These are phyloP conservation scores for Ormosia semicastrata DNA, from an alignment of 306 rosid genomes.

Conservation along the genomic window DNA sequence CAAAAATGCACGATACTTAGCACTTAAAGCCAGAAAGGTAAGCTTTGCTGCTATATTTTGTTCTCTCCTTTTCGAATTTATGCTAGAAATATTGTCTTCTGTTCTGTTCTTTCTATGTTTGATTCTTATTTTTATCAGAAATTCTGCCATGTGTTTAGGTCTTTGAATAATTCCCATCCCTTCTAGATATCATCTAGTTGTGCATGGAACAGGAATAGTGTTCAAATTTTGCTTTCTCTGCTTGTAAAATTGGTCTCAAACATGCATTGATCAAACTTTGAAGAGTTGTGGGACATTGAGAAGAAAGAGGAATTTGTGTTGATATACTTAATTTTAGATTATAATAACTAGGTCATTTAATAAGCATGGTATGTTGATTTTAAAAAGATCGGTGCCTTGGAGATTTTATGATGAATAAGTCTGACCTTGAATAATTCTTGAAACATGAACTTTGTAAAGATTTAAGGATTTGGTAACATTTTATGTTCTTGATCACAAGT, in stretches of 20 bases:
- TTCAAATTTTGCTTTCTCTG: neutral
- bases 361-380: neutral
- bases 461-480: neutral
- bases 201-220: neutral
- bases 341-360: neutral
- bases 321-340: neutral
- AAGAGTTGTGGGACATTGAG: neutral
- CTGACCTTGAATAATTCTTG: neutral
- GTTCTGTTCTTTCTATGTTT: neutral
- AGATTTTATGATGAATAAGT: neutral
- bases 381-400: neutral
- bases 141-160: neutral
- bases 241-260: neutral
- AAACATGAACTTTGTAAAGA: neutral
- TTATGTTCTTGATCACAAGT: neutral
- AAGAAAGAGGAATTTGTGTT: neutral
- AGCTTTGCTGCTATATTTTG: neutral
- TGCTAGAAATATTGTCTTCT: neutral
- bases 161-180: neutral
- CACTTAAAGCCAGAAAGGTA: slow-evolving; percentile 79
- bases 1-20: slow-evolving; percentile 87
- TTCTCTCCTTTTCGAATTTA: neutral
- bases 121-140: neutral
- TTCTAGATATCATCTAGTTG: neutral
- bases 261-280: neutral